Evolutionary conservation across 179 eudicot species (phyloP), one percentile per base, ranked within the genome.

Genomic region (Beta corolliflora): DNA sequence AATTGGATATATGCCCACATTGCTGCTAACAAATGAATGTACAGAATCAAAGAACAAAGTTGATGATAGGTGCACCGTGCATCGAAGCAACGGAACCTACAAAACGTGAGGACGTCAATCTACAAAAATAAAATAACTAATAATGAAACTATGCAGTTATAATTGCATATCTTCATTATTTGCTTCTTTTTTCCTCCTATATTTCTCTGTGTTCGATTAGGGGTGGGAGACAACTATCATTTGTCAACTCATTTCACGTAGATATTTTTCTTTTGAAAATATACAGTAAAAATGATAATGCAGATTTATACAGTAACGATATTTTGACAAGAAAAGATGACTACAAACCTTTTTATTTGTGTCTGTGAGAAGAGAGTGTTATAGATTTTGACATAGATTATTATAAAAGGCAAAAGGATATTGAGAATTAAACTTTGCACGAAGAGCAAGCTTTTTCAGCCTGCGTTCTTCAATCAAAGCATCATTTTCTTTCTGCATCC

Each of bases 391-490:
- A 56, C 71, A 82, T n/a, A 23, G 59, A 53, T 65, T 61, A 44
- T n/a, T 54, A 21, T 18, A 52, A 60, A 89, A 96, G 98, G 99
- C 18, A 52, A 60, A 89, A 96, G 98, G 99, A 96, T 96, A 97
- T 93, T 92, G 91, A 76, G 97, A 83, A 85, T 92, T 97, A 90
- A 94, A 94, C 84, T 92, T 92, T 73, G 98, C 98, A 87, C 92
- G 16, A 53, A n/a, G 18, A 19, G 18, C 45, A 13, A 1, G 97
- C 88, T 97, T 94, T 89, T 92, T 93, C 16, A 91, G 89, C 89
- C 86, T 87, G 80, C 98, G 86, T 70, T 93, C 92, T 83, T 86
- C 91, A 50, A 58, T 79, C 60, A 75, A 80, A 16, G 82, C 77
- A 66, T 81, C 88, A 68, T 75, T 88, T 82, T 88, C 89, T 79